These are phyloP conservation scores for Zygotorulaspora chibaensis DNA, from an alignment of 805 yeast species.

Conservation along the genomic window DNA sequence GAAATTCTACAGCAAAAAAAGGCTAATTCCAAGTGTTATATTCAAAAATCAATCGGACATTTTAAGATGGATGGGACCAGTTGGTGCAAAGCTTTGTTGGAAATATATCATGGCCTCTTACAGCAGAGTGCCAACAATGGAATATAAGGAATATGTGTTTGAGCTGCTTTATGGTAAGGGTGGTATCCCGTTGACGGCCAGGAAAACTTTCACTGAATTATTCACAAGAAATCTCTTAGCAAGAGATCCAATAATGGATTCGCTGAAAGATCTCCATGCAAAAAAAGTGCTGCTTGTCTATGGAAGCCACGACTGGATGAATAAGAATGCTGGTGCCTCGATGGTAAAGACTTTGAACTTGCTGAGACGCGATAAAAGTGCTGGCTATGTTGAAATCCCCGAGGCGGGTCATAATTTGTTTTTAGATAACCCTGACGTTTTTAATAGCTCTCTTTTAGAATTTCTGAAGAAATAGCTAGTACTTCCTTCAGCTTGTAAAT, in stretches of 20 bases:
- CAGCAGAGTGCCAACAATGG: constrained; percentile 24
- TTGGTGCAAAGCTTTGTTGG: constrained; percentile 39
- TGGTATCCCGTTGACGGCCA: constrained; percentile 21
- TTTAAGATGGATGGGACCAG: constrained; percentile 43
- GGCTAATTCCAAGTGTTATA: constrained; percentile 31
- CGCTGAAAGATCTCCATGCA: constrained; percentile 38
- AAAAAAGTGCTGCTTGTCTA: constrained; percentile 44
- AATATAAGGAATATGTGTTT: constrained; percentile 27
- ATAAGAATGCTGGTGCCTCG: constrained; percentile 46
- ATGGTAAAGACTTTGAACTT: constrained; percentile 18
- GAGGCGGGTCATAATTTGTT: constrained; percentile 76
- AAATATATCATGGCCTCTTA: constrained; percentile 33
- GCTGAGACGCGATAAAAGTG: constrained; percentile 8
- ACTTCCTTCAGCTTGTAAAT: neutral
- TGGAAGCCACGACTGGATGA: constrained; percentile 77
- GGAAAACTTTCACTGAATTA: constrained; percentile 29
- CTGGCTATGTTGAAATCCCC: constrained; percentile 25
- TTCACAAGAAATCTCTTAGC: constrained; percentile 43
- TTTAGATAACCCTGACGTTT: constrained; percentile 56
- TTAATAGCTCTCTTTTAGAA: constrained; percentile 44
- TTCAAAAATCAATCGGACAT: constrained; percentile 42
- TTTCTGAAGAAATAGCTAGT: constrained; percentile 21
- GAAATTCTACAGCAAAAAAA: constrained; percentile 31
- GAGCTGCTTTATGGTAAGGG: constrained; percentile 22
- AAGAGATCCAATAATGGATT: constrained; percentile 61